Evolutionary conservation across 2,329 filamentous ascomycete genomes (phyloP).

Genomic region (Fusarium sarcochroum): DNA sequence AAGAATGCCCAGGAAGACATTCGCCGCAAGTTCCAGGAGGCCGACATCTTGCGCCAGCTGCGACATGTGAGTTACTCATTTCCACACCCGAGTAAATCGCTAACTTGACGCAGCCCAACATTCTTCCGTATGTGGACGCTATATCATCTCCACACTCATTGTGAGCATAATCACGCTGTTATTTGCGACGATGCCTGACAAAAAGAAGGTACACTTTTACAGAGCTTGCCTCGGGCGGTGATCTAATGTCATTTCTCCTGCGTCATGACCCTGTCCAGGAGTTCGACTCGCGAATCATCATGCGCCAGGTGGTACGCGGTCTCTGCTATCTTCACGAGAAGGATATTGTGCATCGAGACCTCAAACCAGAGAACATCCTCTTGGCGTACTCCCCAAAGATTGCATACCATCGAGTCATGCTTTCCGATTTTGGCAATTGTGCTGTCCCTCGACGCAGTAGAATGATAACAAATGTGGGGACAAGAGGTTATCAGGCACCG

Average conservation of each 20-base stretch:
- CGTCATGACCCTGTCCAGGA: conserved; percentile 56
- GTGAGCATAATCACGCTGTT: conserved; percentile 50
- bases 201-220: conserved; percentile 66
- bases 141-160: conserved; percentile 63
- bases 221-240: conserved; percentile 69
- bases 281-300: conserved; percentile 60
- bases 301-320: conserved; percentile 63
- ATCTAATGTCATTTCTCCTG: conserved; percentile 64
- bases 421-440: conserved; percentile 68
- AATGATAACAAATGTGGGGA: conserved; percentile 63
- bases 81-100: background rate
- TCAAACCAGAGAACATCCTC: conserved; percentile 69
- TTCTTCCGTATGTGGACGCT: conserved; percentile 66
- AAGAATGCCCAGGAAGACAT: conserved; percentile 49
- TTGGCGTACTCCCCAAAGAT: conserved; percentile 61
- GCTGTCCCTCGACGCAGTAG: conserved; percentile 59
- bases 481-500: conserved; percentile 64
- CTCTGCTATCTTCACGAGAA: conserved; percentile 64
- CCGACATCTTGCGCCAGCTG: conserved; percentile 66
- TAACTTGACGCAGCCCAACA: conserved; percentile 63
- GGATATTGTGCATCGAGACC: conserved; percentile 65
- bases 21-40: conserved; percentile 62
- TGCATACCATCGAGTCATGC: conserved; percentile 61
- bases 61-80: conserved; percentile 62
- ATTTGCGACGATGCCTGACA: background rate